phyloP scores from a whole-genome alignment of 1,139 yeast species.

The Kodamaea sp. region DNA sequence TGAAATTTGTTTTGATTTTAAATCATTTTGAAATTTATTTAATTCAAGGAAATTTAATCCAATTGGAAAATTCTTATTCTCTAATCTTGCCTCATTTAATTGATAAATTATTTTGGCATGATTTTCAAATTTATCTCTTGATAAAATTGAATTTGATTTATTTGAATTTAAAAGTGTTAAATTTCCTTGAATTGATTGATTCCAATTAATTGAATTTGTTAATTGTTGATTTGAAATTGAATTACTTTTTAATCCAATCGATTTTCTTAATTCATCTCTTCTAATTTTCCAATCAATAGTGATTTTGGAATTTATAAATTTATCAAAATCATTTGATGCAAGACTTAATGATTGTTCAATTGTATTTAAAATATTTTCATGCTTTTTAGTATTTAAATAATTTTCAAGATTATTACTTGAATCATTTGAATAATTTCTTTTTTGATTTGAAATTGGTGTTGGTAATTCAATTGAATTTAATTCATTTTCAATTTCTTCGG shows the following conservation, averaged over 20 bases:
- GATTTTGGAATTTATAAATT: conserved; percentile 66
- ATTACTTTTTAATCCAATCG: conserved; percentile 47
- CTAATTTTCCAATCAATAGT: conserved; percentile 81
- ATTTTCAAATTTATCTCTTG: conserved; percentile 62
- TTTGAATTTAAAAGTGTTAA: conserved; percentile 30
- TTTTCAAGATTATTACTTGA: conserved; percentile 39
- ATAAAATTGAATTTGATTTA: conserved; percentile 15
- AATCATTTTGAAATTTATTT: conserved; percentile 47
- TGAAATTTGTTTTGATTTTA: conserved; percentile 58
- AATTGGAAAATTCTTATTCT: conserved; percentile 46
- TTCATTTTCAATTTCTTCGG: conserved; percentile 80
- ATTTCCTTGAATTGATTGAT: conserved; percentile 31
- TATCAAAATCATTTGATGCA: conserved; percentile 83
- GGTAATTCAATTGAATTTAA: conserved; percentile 39
- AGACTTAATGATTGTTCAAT: conserved; percentile 75
- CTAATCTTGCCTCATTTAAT: conserved; percentile 66
- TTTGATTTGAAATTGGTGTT: conserved; percentile 1
- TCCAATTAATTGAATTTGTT: conserved; percentile 33
- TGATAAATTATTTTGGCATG: conserved; percentile 70
- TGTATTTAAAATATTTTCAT: conserved; percentile 76
- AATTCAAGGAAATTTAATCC: conserved; percentile 53
- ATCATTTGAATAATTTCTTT: neutral
- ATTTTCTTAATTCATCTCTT: conserved; percentile 66
- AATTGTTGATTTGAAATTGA: conserved; percentile 11
- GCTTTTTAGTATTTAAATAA: conserved; percentile 65